A percentile compares a stretch with the other conserved stretches of the same genome.
phyloP scores from a whole-genome alignment of 495 filamentous ascomycete genomes.

The Podospora comata region DNA sequence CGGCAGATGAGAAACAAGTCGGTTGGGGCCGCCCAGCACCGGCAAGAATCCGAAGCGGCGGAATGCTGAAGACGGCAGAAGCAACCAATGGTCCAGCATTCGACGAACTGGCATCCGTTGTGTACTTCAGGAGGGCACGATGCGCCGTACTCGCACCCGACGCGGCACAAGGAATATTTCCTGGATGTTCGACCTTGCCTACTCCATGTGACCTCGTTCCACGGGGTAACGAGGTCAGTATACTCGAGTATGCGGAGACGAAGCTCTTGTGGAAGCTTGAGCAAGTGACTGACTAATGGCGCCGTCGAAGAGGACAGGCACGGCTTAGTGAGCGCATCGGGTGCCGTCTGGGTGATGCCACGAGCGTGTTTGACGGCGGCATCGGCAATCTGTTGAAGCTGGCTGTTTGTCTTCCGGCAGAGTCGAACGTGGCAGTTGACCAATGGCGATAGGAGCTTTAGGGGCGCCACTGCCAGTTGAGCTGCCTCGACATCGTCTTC shows the following conservation, averaged over 20 bases:
- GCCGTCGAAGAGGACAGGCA: background rate
- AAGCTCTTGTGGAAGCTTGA: constrained; percentile 11
- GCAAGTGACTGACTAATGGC: background rate
- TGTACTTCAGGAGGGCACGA: background rate
- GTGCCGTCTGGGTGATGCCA: constrained; percentile 1
- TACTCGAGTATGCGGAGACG: constrained; percentile 13
- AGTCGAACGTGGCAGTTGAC: constrained; percentile 14
- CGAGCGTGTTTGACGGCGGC: constrained; percentile 5
- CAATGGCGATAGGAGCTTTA: constrained; percentile 5
- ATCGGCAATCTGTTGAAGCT: constrained; percentile 10
- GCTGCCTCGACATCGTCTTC: background rate
- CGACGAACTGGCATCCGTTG: constrained; percentile 3
- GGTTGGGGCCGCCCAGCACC: constrained; percentile 10
- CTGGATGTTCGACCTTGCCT: background rate
- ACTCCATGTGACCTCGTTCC: constrained; percentile 9
- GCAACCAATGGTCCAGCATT: constrained; percentile 10
- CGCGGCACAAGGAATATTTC: background rate
- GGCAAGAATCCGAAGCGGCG: constrained; percentile 3
- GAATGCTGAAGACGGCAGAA: constrained; percentile 8
- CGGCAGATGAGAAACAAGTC: constrained; percentile 12
- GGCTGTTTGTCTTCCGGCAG: background rate
- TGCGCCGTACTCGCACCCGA: background rate
- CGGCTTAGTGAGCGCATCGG: background rate
- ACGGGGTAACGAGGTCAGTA: constrained; percentile 15
- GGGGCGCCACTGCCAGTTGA: background rate